Percentiles rank a stretch among this genome's conserved stretches.
These are phyloP conservation scores for Pistacia vera DNA, from an alignment of 345 rosid species.

Conservation along the genomic window DNA sequence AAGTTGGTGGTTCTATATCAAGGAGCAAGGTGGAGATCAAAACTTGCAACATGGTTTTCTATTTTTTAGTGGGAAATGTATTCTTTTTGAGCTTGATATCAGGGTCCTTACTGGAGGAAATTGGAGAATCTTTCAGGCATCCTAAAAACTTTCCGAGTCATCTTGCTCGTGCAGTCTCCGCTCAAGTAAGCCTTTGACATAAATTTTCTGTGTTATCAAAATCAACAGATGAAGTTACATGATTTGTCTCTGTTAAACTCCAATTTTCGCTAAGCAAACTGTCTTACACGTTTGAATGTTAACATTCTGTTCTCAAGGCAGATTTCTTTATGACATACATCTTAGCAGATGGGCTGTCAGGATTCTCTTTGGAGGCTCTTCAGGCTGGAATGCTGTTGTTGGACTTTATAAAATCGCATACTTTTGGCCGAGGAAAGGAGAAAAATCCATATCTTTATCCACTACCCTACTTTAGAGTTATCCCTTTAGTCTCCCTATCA, in stretches of 20 bases:
- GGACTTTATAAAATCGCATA: slow-evolving; percentile 52
- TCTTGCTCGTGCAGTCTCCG: slow-evolving; percentile 83
- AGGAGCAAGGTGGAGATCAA: slow-evolving; percentile 88
- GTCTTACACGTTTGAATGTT: slow-evolving; percentile 11
- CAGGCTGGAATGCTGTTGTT: slow-evolving; percentile 66
- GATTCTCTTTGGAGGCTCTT: slow-evolving; percentile 84
- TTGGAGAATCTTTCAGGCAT: slow-evolving; percentile 72
- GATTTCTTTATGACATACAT: slow-evolving; percentile 90
- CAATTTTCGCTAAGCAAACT: not conserved
- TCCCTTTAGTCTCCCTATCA: slow-evolving; percentile 71
- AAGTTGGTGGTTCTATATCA: slow-evolving; percentile 67
- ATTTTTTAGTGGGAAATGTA: slow-evolving; percentile 88
- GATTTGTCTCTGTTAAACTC: not conserved
- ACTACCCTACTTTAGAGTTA: slow-evolving; percentile 70
- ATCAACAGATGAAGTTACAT: not conserved
- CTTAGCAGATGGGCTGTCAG: slow-evolving; percentile 82
- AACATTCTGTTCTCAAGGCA: slow-evolving; percentile 48
- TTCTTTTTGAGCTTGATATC: slow-evolving; percentile 87
- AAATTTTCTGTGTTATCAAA: not conserved
- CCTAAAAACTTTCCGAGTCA: slow-evolving; percentile 77
- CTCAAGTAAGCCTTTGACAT: slow-evolving; percentile 56
- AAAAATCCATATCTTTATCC: slow-evolving; percentile 73
- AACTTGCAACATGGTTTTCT: slow-evolving; percentile 94
- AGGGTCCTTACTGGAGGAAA: slow-evolving; percentile 88
- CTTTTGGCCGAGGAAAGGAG: slow-evolving; percentile 54